Base-by-base conservation (phyloP, 2,329 filamentous ascomycete species). In the Aaosphaeria pasadenensis region DNA sequence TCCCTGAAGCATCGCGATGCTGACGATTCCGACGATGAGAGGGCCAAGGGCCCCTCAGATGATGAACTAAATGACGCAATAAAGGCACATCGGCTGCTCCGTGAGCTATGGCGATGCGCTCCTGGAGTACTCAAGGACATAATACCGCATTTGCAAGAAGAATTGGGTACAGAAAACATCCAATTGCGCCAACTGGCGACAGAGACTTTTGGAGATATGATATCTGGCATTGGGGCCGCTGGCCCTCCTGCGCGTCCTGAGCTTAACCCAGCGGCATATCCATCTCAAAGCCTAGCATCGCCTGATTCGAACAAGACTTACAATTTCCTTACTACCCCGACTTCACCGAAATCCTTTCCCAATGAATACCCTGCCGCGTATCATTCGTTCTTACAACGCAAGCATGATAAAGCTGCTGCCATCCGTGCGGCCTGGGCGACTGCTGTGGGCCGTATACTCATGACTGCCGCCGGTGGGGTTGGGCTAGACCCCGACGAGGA, bases 141-240 rank as follows among this genome's bases (percentile, higher is more conserved):
- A 9, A 86, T 99, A 45, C 91, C 91, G 4, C 91, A 96, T 69
- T 78, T 99, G 36, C 92, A 97, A 64, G 88, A 90, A 32, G 94
- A 99, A 73, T 76, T 99, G 45, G 88, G 87, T 4, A 91, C 91
- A 0, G 94, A 99, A 64, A 95, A 95, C 51, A 79, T 91, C 3
- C 85, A 94, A 58, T 76, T 99, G 47, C 88, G 94, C 45, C 81
- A 89, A 50, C 80, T 99, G 48, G 92, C 92, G 2, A 95, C 92
- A 0, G 90, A 97, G 70, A 96, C 94, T 0, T 83, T 99, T 36
- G 94, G 95, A 45, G 92, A 97, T 64, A 91, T 99, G 78, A 87
- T 95, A 29, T 87, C 92, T 38, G 92, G 92, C 5, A 95, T 97
- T 66, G 92, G 92, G 43, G 89, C 92, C 51, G 90, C 91, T 52